Evolutionary conservation across 2,329 filamentous ascomycete genomes (phyloP), one percentile per base, ranked within the genome.

Genomic region (Hypoxylon sp.): DNA sequence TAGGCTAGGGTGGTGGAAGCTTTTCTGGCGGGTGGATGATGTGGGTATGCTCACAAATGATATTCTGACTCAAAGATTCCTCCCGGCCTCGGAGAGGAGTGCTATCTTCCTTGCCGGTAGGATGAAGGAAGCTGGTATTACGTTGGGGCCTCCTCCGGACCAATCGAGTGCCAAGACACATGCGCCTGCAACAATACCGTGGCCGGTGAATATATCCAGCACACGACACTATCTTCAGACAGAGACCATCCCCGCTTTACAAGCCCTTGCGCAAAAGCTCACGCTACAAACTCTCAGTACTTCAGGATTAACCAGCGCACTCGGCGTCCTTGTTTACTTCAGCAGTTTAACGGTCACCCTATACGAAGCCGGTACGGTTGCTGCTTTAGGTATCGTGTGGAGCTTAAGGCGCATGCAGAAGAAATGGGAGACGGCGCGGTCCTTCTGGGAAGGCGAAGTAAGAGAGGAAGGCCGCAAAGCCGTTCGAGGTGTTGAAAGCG

Each of bases 21-120:
- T 97, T 0, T 91, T 96, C 67, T 96, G 91, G 91, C 85, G 91
- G 13, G 91, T 94, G 16, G 93, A 97, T 67, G 93, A 97, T 64
- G 90, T 97, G 7, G 84, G 85, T 2, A 88, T 93, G 80, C 85
- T 96, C 45, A 86, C 89, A 2, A 83, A 85, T 1, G 89, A 94
- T 61, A 87, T 97, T 53, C 76, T 97, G 2, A 81, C 83, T 52
- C 85, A 86, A 57, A 79, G 82, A 5, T 97, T 95, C 75, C 79
- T 99, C 3, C 82, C 86, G 0, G 81, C 81, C 3, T 87, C 92
- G 0, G 92, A 97, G 70, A 86, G 87, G 62, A 87, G 86, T 45
- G 81, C 91, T n/a, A 87, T 96, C 35, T 96, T 88, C 71, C 80
- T 96, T 2, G 83, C 89, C 5, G 93, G 93, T 1, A 83, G 87